Evolutionary conservation across 768 basidiomycete genomes (phyloP), one percentile per base, ranked within the genome.

Genomic region (Suillus cothurnatus): DNA sequence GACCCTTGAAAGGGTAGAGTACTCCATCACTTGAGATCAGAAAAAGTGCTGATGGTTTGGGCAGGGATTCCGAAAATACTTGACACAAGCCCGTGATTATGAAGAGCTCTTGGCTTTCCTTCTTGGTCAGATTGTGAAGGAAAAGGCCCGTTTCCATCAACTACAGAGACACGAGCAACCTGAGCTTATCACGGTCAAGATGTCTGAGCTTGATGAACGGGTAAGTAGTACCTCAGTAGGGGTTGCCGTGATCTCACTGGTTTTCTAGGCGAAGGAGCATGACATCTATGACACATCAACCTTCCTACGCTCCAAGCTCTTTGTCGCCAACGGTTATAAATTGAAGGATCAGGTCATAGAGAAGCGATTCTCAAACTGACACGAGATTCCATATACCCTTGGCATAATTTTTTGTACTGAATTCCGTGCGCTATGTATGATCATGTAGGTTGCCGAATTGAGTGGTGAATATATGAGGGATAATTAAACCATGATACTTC

Each of bases 31-130:
- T n/a, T 3, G 6, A 49, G 6, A n/a, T 19, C 6, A 26, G 58
- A 38, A 15, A 66, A 15, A 49, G 53, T 21, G 7, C 69, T 77
- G 39, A 77, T 38, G 6, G 59, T 59, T 53, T 65, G 23, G 8
- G 58, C 67, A 97, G 94, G 89, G 94, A 62, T 98, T 97, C 90
- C 87, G 97, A 67, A 99, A 98, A 79, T 99, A 99, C 78, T 86
- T 99, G 55, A 95, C 95, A 28, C 94, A 96, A 73, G 92, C 95
- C 14, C 90, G 91, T 65, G 97, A 99, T 72, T 93, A 97, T 78
- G 97, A 99, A 74, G 97, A 99, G 75, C 78, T 99, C 65, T 84
- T 99, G 41, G 86, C 95, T 1, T 99, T 97, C 86, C 81, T 99
- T 69, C 89, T 99, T 39, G 97, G 97, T 38, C 90, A 94, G 64